Base-by-base conservation (phyloP, 2,329 filamentous ascomycete genomes). In the Trichoderma simmonsii region DNA sequence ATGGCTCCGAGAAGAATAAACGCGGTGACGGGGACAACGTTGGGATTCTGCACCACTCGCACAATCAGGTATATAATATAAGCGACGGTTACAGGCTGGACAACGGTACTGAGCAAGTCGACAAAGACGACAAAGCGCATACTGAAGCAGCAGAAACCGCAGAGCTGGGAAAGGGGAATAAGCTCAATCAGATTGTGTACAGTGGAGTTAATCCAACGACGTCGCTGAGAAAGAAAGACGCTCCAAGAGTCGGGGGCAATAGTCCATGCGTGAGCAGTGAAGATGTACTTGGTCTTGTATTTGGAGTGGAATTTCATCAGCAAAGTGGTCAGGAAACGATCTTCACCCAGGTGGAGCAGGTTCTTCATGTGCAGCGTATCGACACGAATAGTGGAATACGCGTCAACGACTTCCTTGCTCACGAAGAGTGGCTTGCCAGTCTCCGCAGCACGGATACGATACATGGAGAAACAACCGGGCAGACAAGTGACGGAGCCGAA, bases 311-410 rank as follows among this genome's bases (percentile, higher is more conserved):
- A 90, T 84, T 98, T 98, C 80, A 98, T 88, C 8, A 99, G 91
- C 34, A 99, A 86, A 0, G 96, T 99, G 1, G 96, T 99, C 75
- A 99, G 84, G 81, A 97, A 99, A 83, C 96, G 93, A 91, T 99
- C 96, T 82, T 99, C 96, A 84, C 96, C 96, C 18, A 99, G 88
- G 79, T 98, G 96, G 73, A 99, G 87, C 80, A 99, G 83, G 80
- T 99, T 99, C 89, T 99, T 99, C 92, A 97, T 97, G 84, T 99
- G 96, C 39, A 99, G 88, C 0, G 96, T 99, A 80, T 99, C 96
- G 74, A 99, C 96, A 74, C 96, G 95, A 77, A 97, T 97, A 71
- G 95, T 94, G 0, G 94, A 86, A 81, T 99, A 99, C 63, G 89
- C 87, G 3, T 97, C 91, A 15, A 98, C 90, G 34, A 99, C 89